A percentile compares a stretch with the other conserved stretches of the same genome.
Conservation (phyloP, 345 rosid genomes). For the Erodium maritimum region DNA sequence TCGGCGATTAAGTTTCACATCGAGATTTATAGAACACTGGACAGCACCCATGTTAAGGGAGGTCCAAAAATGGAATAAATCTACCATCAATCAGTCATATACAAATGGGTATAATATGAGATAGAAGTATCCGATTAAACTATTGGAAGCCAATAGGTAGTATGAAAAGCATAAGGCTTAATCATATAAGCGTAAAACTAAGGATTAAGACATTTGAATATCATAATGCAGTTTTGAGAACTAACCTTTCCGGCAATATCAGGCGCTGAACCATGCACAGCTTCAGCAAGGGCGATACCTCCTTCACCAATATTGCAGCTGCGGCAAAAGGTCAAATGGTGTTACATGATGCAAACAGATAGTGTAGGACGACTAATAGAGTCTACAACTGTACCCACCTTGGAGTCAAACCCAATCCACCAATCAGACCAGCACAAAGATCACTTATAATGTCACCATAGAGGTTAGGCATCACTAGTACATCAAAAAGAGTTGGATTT, state of each 20-base stretch:
- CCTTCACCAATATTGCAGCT: conserved; percentile 68
- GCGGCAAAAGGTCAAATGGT: neutral
- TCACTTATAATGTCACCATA: conserved; percentile 99
- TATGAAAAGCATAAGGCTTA: neutral
- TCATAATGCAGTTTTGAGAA: neutral
- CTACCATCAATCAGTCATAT: too few relatives aligned
- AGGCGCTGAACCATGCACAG: conserved; percentile 99
- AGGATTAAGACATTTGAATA: neutral
- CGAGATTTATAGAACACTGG: too few relatives aligned
- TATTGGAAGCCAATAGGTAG: neutral
- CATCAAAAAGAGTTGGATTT: conserved; percentile 93
- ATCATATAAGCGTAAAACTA: neutral
- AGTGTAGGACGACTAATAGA: neutral
- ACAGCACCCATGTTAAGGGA: too few relatives aligned
- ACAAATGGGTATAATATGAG: neutral
- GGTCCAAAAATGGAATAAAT: too few relatives aligned
- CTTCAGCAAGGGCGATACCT: conserved; percentile 94
- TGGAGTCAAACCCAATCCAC: conserved; percentile 15
- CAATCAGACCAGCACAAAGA: conserved; percentile 47
- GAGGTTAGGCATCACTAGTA: conserved; percentile 97
- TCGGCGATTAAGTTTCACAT: too few relatives aligned
- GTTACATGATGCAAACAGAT: neutral
- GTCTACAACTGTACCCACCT: conserved; percentile 1
- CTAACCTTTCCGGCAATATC: conserved; percentile 83
- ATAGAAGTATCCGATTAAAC: neutral